Evolutionary conservation across 1,284 basidiomycete genomes (phyloP), one percentile per base, ranked within the genome.

Genomic region (Athelia psychrophila): DNA sequence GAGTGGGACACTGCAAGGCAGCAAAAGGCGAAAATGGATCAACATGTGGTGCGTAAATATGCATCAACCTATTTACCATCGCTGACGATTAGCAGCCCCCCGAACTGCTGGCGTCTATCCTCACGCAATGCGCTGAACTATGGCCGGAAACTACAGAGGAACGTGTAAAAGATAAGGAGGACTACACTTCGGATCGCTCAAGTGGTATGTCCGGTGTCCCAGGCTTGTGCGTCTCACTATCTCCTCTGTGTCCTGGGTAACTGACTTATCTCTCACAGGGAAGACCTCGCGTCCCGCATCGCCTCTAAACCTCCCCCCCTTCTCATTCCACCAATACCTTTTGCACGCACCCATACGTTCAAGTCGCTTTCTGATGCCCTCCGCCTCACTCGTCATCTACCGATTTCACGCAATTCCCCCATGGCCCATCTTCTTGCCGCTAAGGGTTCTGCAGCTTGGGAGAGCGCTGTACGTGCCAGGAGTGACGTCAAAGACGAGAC

Each of bases 401-500:
- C 77, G 2, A 60, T 80, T 23, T 74, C 81, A 4, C 75, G 75
- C 20, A 64, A 61, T 35, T 86, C 87, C 57, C 88, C 88, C 2
- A 75, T 89, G 66, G 75, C 83, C 10, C 73, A 80, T 51, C 82
- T 86, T 58, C 62, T 86, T 36, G 72, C 80, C 9, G 80, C 84
- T 0, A 88, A 85, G 64, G 86, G 86, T 2, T 85, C 84, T 3
- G 78, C 79, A 16, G 80, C 86, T 25, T 91, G 88, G 88, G 85
- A 90, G 61, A 73, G 73, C 12, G 77, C 83, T 13, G 64, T 72
- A 78, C 2, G 72, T 69, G 44, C 74, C 76, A 33, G 79, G 79
- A 18, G 55, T 72, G 32, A 56, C 69, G n/a, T n/a, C 6, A 69
- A 74, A 25, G 81, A 86, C 35, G 81, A 82, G 13, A 30, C 13